A percentile compares a stretch with the other conserved stretches of the same genome.
Evolutionary conservation across 441 rosid genomes (phyloP).

Genomic region (Adansonia gregorii): DNA sequence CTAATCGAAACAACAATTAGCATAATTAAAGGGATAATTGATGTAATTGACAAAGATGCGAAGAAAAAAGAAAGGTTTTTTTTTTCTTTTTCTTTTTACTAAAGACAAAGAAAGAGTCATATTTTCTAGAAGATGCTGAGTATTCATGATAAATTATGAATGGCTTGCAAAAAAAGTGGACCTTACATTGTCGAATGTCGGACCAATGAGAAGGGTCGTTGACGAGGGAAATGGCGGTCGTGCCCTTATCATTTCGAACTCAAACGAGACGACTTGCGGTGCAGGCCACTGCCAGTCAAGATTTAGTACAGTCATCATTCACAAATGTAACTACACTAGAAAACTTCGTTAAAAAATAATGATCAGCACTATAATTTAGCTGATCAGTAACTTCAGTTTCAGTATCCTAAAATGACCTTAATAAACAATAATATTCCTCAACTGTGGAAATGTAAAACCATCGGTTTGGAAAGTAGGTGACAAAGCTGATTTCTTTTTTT

Average conservation of each 20-base stretch:
- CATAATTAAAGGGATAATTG: too few relatives aligned
- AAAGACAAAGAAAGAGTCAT: not conserved
- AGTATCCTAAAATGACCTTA: not conserved
- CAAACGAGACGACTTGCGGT: not conserved
- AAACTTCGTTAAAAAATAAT: too few relatives aligned
- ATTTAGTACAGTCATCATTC: too few relatives aligned
- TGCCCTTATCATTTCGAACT: not conserved
- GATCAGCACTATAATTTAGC: not conserved
- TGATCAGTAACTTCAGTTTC: not conserved
- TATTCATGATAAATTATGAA: not conserved
- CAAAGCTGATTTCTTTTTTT: not conserved
- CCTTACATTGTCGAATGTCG: not conserved
- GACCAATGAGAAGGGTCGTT: not conserved
- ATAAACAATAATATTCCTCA: not conserved
- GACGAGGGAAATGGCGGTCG: conserved; percentile 1
- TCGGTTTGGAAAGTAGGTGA: not conserved
- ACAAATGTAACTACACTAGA: too few relatives aligned
- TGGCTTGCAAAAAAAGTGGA: not conserved
- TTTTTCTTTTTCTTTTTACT: too few relatives aligned
- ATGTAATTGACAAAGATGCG: too few relatives aligned
- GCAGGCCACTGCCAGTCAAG: not conserved
- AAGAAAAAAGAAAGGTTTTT: too few relatives aligned
- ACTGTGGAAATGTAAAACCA: not conserved
- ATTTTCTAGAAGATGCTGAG: not conserved
- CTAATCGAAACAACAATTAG: too few relatives aligned